These are phyloP conservation scores for Chlorella vulgaris DNA, from an alignment of 139 green algal species.

Conservation along the genomic window DNA sequence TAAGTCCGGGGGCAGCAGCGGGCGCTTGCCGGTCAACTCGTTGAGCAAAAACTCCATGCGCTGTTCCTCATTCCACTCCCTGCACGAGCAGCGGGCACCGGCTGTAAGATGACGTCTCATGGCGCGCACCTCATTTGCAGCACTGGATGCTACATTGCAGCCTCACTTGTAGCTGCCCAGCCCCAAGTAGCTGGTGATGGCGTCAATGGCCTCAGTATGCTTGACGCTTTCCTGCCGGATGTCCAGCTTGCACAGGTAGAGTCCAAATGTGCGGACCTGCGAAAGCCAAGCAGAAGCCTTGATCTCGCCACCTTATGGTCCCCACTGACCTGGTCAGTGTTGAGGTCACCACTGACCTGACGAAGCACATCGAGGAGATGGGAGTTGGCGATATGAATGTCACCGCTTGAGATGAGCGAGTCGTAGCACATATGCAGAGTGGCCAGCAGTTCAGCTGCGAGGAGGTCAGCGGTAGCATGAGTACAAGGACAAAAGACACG, in stretches of 20 bases:
- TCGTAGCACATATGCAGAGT: conserved; percentile 83
- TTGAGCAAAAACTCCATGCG: conserved; percentile 78
- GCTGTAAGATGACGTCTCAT: too few relatives aligned
- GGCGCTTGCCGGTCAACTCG: conserved; percentile 82
- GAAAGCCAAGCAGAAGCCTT: not conserved
- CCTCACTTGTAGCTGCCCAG: conserved; percentile 74
- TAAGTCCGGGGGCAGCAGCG: conserved; percentile 86
- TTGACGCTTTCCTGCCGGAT: conserved; percentile 72
- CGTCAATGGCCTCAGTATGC: conserved; percentile 83
- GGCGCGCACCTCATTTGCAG: too few relatives aligned
- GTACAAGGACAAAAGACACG: not conserved
- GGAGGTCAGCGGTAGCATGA: not conserved
- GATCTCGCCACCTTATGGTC: not conserved
- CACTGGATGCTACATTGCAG: too few relatives aligned
- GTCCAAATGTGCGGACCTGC: conserved; percentile 64
- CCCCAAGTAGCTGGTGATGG: conserved; percentile 86
- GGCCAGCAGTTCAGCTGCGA: conserved; percentile 49
- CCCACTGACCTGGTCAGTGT: too few relatives aligned
- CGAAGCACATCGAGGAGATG: conserved; percentile 77
- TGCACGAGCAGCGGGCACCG: too few relatives aligned
- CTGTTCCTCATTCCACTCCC: conserved; percentile 88
- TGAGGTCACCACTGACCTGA: conserved; percentile 45
- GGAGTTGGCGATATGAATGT: conserved; percentile 70
- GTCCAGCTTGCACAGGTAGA: conserved; percentile 77
- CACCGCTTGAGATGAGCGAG: conserved; percentile 64